Evolutionary conservation across 345 rosid genomes (phyloP), one percentile per base, ranked within the genome.

Genomic region (Aquilaria sinensis): DNA sequence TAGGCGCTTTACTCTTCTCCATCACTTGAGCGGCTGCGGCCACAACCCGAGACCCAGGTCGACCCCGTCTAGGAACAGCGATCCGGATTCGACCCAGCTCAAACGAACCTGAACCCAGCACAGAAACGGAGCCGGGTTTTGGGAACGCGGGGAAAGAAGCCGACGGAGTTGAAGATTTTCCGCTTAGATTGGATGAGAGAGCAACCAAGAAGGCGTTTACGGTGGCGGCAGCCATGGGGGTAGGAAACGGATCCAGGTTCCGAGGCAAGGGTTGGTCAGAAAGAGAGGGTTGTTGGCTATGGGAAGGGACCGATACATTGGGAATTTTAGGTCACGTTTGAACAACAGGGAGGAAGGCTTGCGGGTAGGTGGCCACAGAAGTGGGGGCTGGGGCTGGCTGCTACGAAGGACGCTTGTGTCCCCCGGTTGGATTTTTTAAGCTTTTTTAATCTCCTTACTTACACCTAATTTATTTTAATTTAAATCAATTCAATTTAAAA

Each of bases 11-110:
- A 57, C 73, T 67, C 51, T 74, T 67, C 37, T 76, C 78, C 82
- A 90, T 79, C 53, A 86, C 86, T 62, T 72, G 83, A 69, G 88
- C 74, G 46, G 89, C 65, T 58, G 72, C 58, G 45, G 94, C 91
- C 53, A 69, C 65, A 57, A 81, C 66, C 61, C 70, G 75, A 33
- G 66, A 61, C 63, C 59, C 47, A 66, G 34, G 13, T 48, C 63
- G 47, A 53, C 37, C 43, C 50, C 60, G 50, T 3, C 67, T 69
- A 56, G 72, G 61, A 55, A 60, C 65, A 62, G 66, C 60, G 14
- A 74, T 33, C 4, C 71, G 68, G 11, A 56, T 56, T 68, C 70
- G 73, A 43, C 56, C 69, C 66, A 71, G 60, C 71, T 69, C 76
- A 11, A 47, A 1, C n/a, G 61, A 66, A 13, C 43, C 1, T 12